A percentile compares a stretch with the other conserved stretches of the same genome.
phyloP scores from a whole-genome alignment of 1,139 yeast genomes.

The Diutina rugosa region DNA sequence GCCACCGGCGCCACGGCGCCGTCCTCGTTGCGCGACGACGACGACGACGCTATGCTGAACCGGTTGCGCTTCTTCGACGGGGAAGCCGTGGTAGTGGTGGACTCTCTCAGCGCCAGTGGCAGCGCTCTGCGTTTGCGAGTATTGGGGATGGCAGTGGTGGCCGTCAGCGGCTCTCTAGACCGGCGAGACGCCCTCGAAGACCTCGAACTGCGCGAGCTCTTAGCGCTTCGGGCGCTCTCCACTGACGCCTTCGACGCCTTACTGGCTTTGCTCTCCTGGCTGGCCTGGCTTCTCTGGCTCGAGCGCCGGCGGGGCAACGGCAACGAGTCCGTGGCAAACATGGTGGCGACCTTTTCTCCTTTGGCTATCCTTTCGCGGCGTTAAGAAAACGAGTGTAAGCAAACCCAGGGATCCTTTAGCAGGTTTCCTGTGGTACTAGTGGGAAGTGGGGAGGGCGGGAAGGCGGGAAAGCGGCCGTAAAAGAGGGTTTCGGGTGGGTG shows the following conservation, averaged over 20 bases:
- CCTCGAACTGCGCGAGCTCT: neutral
- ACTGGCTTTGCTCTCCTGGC: neutral
- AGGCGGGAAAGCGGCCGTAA: neutral
- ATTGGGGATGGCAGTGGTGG: neutral
- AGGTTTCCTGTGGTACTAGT: neutral
- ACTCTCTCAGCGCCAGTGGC: neutral
- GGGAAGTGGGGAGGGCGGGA: neutral
- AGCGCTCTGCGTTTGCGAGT: neutral
- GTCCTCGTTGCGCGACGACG: neutral
- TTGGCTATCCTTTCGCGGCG: too few relatives aligned
- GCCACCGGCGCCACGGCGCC: neutral
- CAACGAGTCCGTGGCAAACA: neutral
- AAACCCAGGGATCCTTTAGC: too few relatives aligned
- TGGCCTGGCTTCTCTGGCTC: neutral
- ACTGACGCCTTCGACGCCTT: neutral
- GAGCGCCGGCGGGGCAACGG: neutral
- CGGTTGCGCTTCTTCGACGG: neutral
- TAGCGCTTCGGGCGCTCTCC: neutral
- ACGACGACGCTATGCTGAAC: neutral
- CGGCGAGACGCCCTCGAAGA: neutral
- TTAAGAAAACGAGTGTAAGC: too few relatives aligned
- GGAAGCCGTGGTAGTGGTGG: neutral
- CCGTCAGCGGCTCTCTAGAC: too few relatives aligned
- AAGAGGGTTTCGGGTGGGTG: neutral
- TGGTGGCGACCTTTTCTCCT: neutral